Evolutionary conservation across 2,329 filamentous ascomycete genomes (phyloP), one percentile per base, ranked within the genome.

Genomic region (Eurotiales sp.): DNA sequence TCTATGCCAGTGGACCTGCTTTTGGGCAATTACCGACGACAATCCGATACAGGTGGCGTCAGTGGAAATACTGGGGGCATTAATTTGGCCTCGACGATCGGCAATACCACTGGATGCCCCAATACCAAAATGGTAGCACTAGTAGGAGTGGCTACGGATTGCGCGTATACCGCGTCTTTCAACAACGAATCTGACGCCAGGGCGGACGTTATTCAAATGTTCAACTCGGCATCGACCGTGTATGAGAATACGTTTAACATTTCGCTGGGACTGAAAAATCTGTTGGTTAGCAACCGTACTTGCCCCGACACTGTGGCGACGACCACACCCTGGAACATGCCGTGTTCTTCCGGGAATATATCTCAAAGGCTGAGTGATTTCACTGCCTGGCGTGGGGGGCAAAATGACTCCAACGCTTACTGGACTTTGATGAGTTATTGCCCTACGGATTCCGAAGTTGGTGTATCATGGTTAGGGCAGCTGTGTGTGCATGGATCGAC

Each of bases 201-300:
- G 51, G 69, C 80, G 55, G 93, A 93, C 65, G 80, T 99, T 56
- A 90, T 99, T 60, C 78, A 76, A 47, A 79, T 89, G 65, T 87
- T 99, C 67, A 96, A 95, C 72, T 78, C 84, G 40, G 93, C 93
- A 0, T 96, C 92, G 1, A 82, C 84, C 55, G 73, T 96, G 8
- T 99, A 93, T 64, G 93, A 99, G 68, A 83, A 79, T 60, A 88
- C 88, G 7, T 97, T 99, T 75, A 96, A 96, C 70, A 92, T 99
- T 61, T 92, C 91, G 0, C 82, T 99, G 30, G 93, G 90, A 39
- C 82, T 99, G 54, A 83, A 86, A 59, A 95, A 96, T 64, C 71
- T 99, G 48, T 87, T 90, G 25, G 82, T 96, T 55, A 88, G 83
- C 51, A 70, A 78, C 3, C 75, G 76, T n/a, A 37, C 29, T 10